Percentiles rank a stretch among this genome's conserved stretches.
Evolutionary conservation across 441 rosid genomes (phyloP).

Genomic region (Sinapis alba): DNA sequence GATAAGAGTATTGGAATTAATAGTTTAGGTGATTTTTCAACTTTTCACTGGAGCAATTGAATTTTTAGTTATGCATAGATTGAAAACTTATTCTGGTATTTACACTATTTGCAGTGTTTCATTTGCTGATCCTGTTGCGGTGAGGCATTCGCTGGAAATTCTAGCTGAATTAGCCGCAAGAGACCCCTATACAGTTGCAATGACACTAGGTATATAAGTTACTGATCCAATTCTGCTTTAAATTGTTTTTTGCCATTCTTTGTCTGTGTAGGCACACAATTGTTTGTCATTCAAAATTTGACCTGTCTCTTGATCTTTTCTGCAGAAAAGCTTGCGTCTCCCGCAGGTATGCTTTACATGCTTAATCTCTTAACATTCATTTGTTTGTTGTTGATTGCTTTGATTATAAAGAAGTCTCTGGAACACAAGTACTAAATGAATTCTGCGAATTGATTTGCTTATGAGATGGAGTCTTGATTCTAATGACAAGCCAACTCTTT

Average conservation of each 20-base stretch:
- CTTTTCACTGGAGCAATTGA: not conserved
- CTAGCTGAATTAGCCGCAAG: slow-evolving; percentile 79
- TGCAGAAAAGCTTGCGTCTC: slow-evolving; percentile 90
- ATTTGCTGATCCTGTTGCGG: slow-evolving; percentile 98
- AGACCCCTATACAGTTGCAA: slow-evolving; percentile 96
- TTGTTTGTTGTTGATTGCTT: not conserved
- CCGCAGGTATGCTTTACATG: slow-evolving; percentile 70
- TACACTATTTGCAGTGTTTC: slow-evolving; percentile 60
- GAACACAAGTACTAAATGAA: slow-evolving; percentile 7
- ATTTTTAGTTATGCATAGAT: slow-evolving; percentile 2
- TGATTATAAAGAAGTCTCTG: slow-evolving; percentile 20
- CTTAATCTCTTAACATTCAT: slow-evolving; percentile 10
- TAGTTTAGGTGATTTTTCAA: slow-evolving; percentile 12
- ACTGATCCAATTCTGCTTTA: slow-evolving; percentile 4
- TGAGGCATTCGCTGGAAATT: slow-evolving; percentile 96
- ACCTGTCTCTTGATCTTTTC: slow-evolving; percentile 32
- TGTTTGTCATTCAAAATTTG: slow-evolving; percentile 30
- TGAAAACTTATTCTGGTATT: slow-evolving; percentile 26
- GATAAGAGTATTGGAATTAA: slow-evolving; percentile 7
- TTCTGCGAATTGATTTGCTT: slow-evolving; percentile 8
- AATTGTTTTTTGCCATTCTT: slow-evolving; percentile 17
- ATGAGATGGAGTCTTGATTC: slow-evolving; percentile 1
- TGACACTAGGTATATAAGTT: slow-evolving; percentile 78
- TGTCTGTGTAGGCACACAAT: slow-evolving; percentile 8
- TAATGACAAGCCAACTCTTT: slow-evolving; percentile 6